These are phyloP conservation scores for Amanita brunnescens DNA, from an alignment of 768 basidiomycete genomes.

Conservation along the genomic window DNA sequence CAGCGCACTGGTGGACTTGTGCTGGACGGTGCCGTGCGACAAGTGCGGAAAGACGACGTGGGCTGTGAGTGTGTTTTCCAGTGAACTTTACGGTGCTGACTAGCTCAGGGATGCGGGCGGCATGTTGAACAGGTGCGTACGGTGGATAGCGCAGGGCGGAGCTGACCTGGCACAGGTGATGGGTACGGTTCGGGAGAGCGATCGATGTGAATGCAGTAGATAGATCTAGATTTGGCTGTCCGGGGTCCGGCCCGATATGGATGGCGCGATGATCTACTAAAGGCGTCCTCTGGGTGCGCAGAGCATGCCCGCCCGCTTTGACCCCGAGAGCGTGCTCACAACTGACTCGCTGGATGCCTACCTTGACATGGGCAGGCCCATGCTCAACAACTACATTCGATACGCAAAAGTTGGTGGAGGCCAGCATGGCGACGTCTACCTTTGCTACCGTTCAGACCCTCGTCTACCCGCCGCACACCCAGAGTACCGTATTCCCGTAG, in stretches of 20 bases:
- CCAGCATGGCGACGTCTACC: conserved; percentile 84
- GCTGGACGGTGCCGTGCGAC: conserved; percentile 48
- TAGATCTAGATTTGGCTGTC: conserved; percentile 6
- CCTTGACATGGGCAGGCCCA: conserved; percentile 31
- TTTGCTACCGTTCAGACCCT: conserved; percentile 41
- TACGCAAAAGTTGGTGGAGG: conserved; percentile 73
- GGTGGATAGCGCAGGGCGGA: not conserved
- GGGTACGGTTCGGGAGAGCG: conserved; percentile 36
- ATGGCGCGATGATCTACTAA: conserved; percentile 27
- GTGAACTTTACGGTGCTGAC: conserved; percentile 9
- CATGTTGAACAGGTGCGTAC: conserved; percentile 58
- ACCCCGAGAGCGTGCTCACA: conserved; percentile 41
- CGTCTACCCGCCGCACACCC: conserved; percentile 34
- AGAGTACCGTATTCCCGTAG: conserved; percentile 39
- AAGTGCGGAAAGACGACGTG: conserved; percentile 65
- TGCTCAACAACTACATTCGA: conserved; percentile 84
- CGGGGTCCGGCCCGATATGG: conserved; percentile 17
- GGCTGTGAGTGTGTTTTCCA: conserved; percentile 36
- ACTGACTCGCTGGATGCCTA: conserved; percentile 35
- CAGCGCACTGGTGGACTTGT: conserved; percentile 38
- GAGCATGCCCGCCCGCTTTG: conserved; percentile 25
- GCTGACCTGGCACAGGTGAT: conserved; percentile 29
- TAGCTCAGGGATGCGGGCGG: conserved; percentile 55
- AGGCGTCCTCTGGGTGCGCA: conserved; percentile 10
- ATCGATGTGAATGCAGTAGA: conserved; percentile 32